Base-by-base conservation (phyloP, 2,329 filamentous ascomycete genomes). In the Niveomyces coronatus region DNA sequence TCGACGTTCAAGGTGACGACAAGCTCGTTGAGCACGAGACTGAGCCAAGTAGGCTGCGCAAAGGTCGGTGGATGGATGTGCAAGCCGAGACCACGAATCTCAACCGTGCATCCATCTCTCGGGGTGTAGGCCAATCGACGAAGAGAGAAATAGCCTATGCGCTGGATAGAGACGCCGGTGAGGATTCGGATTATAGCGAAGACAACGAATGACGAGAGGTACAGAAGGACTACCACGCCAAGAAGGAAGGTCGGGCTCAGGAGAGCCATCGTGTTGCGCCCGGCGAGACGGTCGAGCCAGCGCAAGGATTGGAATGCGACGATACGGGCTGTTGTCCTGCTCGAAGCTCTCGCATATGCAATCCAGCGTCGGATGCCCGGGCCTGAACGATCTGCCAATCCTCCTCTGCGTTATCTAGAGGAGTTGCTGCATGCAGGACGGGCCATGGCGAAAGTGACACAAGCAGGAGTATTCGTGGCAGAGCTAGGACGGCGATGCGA, bases 31-130 rank as follows among this genome's bases (percentile, higher is more conserved):
- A 98, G 63, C 8, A 91, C 84, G 35, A 98, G 70, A 57, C 88
- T 96, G 50, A 94, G 67, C 87, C 89, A 96, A 45, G 93, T 96
- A 31, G 91, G 91, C 58, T 96, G 87, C 32, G 89, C 86, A 61
- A 98, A 96, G 5, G 91, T 96, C 10, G 91, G 91, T 4, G 88
- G 79, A 62, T 98, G 91, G 45, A 96, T 62, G 41, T 85, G 82
- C 50, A 98, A 70, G 31, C 91, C 87, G 37, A 98, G 70, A 35
- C 88, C 85, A 35, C 91, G 79, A 40, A 98, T 79, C 58, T 94
- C 86, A 58, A 98, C 77, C 52, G 82, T 82, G 53, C 94, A 67
- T 49, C 91, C 91, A 73, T 94, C 86, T 60, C 74, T 80, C 19
- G 86, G 86, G 11, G 85, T 85, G 59, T 93, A 96, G 41, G 87